Base-by-base conservation (phyloP, 2,329 filamentous ascomycete genomes). In the Neofusicoccum ribis region DNA sequence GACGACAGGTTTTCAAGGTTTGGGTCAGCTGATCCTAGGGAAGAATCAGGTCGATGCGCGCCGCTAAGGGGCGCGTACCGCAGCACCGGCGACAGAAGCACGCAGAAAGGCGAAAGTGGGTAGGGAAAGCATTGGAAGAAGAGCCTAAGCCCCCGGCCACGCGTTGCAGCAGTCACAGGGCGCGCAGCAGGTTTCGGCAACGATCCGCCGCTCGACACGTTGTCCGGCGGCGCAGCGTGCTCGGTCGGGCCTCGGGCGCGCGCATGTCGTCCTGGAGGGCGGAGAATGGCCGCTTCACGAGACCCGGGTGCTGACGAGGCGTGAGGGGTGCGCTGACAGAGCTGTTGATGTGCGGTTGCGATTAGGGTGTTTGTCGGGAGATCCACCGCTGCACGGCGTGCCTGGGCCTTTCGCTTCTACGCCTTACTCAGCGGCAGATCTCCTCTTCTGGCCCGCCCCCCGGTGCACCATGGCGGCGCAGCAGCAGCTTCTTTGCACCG, bases 361-460 rank as follows among this genome's bases (percentile, higher is more conserved):
- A 34, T 59, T 59, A 59, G 54, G 54, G 54, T 59, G 54, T 59
- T 59, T 34, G 54, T 59, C 54, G 54, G 54, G 41, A 59, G 54
- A 59, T 59, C 54, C 41, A 59, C 54, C 9, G 39, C 54, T 41
- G 54, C 39, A 41, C 54, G 34, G 37, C 39, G 54, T 41, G 54
- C 54, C 54, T 59, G 54, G 54, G 39, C 54, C 52, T 41, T 36
- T 61, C 58, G 43, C 58, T 49, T 61, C 27, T 12, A 15, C 34
- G 31, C 46, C 39, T 49, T 61, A 61, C 41, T 61, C 58, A 61
- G 44, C 58, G 34, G 58, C 44, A 49, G 58, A 61, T 61, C 58
- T 60, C 27, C 39, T 59, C 54, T 7, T 46, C 20, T 54, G 41
- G 39, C 27, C 41, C 41, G 41, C n/a, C 39, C 15, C 41, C 54